Evolutionary conservation across 2,329 filamentous ascomycete genomes (phyloP), one percentile per base, ranked within the genome.

Genomic region (Berkeleyomyces basicola): DNA sequence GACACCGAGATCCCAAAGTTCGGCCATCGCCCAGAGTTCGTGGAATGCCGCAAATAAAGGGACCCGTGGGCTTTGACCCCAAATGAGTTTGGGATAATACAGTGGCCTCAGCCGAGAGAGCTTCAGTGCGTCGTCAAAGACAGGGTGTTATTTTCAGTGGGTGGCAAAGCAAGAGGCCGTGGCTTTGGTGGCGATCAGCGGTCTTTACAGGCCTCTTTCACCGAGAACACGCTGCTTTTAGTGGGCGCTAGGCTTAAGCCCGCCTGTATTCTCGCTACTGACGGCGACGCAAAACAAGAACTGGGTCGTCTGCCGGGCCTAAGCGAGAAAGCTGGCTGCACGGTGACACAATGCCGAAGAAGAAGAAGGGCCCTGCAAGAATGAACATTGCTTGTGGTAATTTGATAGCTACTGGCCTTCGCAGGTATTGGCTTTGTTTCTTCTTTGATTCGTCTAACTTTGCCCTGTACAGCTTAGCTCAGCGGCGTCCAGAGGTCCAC

Each of bases 61-160:
- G 42, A 46, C 51, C 33, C 16, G 23, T 23, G 23, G n/a, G 51
- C 51, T 55, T 55, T 39, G 33, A 55, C 51, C 51, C 33, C 23
- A 36, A 55, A 37, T 23, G 23, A 23, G 23, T 23, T 23, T 23
- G 23, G 1, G 23, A 23, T 23, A 2, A 23, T 23, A 23, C 23
- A 37, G 33, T 5, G 23, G 23, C n/a, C 23, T 33, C 23, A 23
- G 23, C 23, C 23, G 23, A 23, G 23, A 23, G 23, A 2, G 23
- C 23, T 23, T 23, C 23, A 23, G 23, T 23, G 23, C 23, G 23
- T 23, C 23, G 23, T 23, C 59, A 51, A 61, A 36, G 61, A 62
- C 61, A 62, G 61, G 53, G 61, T 62, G 61, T 62, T 62, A 62
- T 62, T 62, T 62, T 61, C 51, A 40, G 42, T 40, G 23, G 31